phyloP scores from a whole-genome alignment of 371 early-diverging fungal species.

The Actinomortierella wolfii region DNA sequence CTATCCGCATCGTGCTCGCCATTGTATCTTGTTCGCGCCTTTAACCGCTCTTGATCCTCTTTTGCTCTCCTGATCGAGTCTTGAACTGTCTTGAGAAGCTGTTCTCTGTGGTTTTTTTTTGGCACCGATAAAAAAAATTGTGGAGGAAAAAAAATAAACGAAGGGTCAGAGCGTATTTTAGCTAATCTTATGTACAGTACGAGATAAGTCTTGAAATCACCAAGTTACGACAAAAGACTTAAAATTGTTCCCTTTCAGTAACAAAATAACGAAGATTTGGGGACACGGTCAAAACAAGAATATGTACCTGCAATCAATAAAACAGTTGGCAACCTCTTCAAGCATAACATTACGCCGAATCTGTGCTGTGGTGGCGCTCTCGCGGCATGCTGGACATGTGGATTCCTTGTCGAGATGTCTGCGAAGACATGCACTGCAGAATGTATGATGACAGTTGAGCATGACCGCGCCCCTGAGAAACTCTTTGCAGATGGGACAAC shows the following conservation, averaged over 20 bases:
- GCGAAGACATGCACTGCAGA: slow-evolving; percentile 70
- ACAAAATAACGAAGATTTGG: too few species aligned
- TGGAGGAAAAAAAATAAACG: too few species aligned
- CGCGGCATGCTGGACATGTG: slow-evolving; percentile 64
- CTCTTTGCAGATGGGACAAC: slow-evolving; percentile 75
- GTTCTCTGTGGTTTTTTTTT: slow-evolving; percentile 10
- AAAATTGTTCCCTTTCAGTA: too few species aligned
- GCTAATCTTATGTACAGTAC: too few species aligned
- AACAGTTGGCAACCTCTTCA: slow-evolving; percentile 50
- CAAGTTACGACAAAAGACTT: too few species aligned
- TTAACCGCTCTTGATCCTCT: background rate
- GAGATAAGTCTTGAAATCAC: too few species aligned
- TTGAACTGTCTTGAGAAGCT: slow-evolving; percentile 17
- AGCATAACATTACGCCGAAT: slow-evolving; percentile 50
- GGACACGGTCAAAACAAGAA: too few species aligned
- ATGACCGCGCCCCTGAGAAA: slow-evolving; percentile 59
- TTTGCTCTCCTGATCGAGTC: slow-evolving; percentile 9
- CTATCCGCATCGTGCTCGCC: slow-evolving; percentile 11
- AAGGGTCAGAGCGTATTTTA: too few species aligned
- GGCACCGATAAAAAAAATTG: background rate
- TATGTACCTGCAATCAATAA: slow-evolving; percentile 37
- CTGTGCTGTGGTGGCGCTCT: slow-evolving; percentile 35
- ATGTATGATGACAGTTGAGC: slow-evolving; percentile 64
- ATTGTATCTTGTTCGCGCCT: slow-evolving; percentile 13
- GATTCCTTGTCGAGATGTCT: slow-evolving; percentile 55